These are phyloP conservation scores for Helenozyma rhizophorensis DNA, from an alignment of 805 yeast genomes.

Conservation along the genomic window DNA sequence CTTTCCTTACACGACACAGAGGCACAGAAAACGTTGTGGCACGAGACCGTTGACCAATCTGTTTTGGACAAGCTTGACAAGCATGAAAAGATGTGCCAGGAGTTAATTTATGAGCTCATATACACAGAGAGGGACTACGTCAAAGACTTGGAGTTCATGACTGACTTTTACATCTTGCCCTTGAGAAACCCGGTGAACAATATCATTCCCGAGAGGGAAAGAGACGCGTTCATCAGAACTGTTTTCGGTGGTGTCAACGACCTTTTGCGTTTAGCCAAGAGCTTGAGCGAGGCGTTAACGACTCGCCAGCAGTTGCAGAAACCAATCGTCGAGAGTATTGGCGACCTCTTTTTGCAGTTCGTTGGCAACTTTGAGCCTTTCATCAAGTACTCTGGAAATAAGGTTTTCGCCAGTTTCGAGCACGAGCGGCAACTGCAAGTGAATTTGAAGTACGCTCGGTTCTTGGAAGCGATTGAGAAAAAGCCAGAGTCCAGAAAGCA, in stretches of 20 bases:
- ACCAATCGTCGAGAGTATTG: constrained; percentile 80
- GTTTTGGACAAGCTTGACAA: constrained; percentile 76
- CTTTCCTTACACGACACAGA: constrained; percentile 64
- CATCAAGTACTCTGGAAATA: constrained; percentile 88
- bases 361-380: constrained; percentile 90
- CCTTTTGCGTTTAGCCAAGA: constrained; percentile 74
- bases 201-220: constrained; percentile 80
- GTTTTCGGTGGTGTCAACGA: constrained; percentile 90
- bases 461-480: constrained; percentile 85
- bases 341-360: constrained; percentile 80
- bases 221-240: constrained; percentile 86
- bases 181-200: constrained; percentile 67
- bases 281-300: constrained; percentile 84
- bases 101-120: constrained; percentile 87
- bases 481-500: constrained; percentile 81
- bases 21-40: constrained; percentile 86
- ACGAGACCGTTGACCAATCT: constrained; percentile 80
- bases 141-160: constrained; percentile 85
- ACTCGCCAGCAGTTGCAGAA: constrained; percentile 76
- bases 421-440: constrained; percentile 90
- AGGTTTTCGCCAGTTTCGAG: constrained; percentile 91
- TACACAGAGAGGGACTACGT: constrained; percentile 94
- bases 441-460: constrained; percentile 87
- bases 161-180: constrained; percentile 93
- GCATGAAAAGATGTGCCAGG: constrained; percentile 87